Conservation (phyloP, 805 yeast genomes). For the Starmerella geochares region DNA sequence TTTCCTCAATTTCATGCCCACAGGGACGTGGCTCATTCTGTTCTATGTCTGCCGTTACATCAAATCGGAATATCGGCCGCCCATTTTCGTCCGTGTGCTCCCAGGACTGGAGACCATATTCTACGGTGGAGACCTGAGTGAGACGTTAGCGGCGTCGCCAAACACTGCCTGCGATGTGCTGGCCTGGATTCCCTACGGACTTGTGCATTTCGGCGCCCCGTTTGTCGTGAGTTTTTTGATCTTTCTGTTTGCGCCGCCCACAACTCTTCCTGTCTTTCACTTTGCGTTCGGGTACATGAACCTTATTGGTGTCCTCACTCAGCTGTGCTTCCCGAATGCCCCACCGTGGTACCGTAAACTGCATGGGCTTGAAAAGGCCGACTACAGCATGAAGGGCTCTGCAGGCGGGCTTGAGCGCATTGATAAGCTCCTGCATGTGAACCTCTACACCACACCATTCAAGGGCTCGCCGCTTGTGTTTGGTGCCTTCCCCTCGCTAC, state of each 20-base stretch:
- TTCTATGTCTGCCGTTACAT: conserved; percentile 69
- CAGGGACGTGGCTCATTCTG: conserved; percentile 74
- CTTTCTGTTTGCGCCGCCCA: conserved; percentile 87
- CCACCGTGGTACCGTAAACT: conserved; percentile 93
- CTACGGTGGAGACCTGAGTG: conserved; percentile 82
- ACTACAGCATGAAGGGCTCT: conserved; percentile 82
- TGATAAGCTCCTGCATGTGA: conserved; percentile 66
- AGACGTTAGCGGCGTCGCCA: conserved; percentile 66
- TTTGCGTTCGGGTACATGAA: conserved; percentile 95
- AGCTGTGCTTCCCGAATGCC: conserved; percentile 81
- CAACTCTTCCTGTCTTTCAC: conserved; percentile 68
- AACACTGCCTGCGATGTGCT: conserved; percentile 59
- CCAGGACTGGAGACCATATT: conserved; percentile 88
- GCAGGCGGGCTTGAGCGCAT: conserved; percentile 93
- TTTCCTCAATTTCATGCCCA: conserved; percentile 71
- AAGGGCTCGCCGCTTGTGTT: conserved; percentile 81
- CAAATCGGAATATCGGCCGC: conserved; percentile 66
- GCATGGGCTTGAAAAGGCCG: conserved; percentile 81
- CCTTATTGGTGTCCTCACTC: conserved; percentile 70
- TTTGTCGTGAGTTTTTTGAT: conserved; percentile 69
- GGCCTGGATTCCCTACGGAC: conserved; percentile 94
- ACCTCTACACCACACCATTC: conserved; percentile 74
- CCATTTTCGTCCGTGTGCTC: conserved; percentile 75
- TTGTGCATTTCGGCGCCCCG: conserved; percentile 83
- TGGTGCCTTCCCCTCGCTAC: conserved; percentile 81